Percentiles rank a stretch among this genome's conserved stretches.
Conservation (phyloP, 2,329 filamentous ascomycete genomes). For the Cladosporium sp. region DNA sequence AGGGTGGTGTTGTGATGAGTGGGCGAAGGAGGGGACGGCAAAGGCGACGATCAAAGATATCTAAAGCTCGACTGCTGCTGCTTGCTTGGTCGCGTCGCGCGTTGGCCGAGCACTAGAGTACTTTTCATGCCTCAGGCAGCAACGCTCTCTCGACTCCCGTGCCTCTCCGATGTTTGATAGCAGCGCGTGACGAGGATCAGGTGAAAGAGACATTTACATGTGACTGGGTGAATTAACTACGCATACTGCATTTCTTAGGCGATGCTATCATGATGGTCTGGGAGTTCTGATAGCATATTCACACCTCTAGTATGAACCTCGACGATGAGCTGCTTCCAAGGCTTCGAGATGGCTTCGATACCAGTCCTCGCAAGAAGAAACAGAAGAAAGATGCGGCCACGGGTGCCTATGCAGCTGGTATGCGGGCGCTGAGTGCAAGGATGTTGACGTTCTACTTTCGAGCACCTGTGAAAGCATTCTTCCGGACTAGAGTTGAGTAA, state of each 20-base stretch:
- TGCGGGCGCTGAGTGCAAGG: slow-evolving; percentile 80
- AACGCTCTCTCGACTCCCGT: not conserved
- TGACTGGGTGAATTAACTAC: not conserved
- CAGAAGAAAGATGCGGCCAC: slow-evolving; percentile 62
- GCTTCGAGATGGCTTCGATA: slow-evolving; percentile 13
- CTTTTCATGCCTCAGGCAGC: not conserved
- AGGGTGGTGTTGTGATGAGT: not conserved
- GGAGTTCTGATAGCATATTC: not conserved
- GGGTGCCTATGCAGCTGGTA: slow-evolving; percentile 81
- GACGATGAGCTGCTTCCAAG: slow-evolving; percentile 17
- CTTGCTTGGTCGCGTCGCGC: not conserved
- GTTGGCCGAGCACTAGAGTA: slow-evolving; percentile 2
- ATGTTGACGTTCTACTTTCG: slow-evolving; percentile 88
- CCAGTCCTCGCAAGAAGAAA: slow-evolving; percentile 37
- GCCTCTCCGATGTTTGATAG: not conserved
- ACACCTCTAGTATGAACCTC: slow-evolving; percentile 14
- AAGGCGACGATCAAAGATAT: not conserved
- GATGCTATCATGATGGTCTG: slow-evolving; percentile 1
- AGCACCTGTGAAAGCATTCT: slow-evolving; percentile 88
- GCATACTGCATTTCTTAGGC: not conserved
- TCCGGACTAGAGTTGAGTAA: slow-evolving; percentile 86
- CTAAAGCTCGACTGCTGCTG: slow-evolving; percentile 8
- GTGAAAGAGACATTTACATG: not conserved
- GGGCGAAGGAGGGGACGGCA: not conserved
- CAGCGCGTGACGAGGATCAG: not conserved